Evolutionary conservation across 2,329 filamentous ascomycete species (phyloP).

Genomic region (Ustulina deusta): DNA sequence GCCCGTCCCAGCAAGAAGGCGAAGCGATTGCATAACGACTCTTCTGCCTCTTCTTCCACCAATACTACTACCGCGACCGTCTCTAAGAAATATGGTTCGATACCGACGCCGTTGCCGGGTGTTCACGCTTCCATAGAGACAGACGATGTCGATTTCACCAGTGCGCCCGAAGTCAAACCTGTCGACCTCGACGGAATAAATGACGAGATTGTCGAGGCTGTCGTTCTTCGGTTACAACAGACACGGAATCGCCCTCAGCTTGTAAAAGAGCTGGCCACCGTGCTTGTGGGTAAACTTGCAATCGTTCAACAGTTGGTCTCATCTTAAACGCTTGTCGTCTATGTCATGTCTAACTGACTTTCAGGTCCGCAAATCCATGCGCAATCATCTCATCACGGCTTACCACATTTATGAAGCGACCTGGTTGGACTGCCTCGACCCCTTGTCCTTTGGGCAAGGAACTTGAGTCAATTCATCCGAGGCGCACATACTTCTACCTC

Average conservation of each 20-base stretch:
- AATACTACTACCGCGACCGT: constrained; percentile 44
- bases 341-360: constrained; percentile 42
- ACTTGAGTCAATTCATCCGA: constrained; percentile 89
- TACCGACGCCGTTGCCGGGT: constrained; percentile 78
- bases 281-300: constrained; percentile 80
- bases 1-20: constrained; percentile 71
- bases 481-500: constrained; percentile 96
- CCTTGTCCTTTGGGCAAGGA: constrained; percentile 94
- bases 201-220: constrained; percentile 93
- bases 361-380: constrained; percentile 92
- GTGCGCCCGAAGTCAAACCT: constrained; percentile 56
- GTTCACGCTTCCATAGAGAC: constrained; percentile 57
- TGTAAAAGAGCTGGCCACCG: constrained; percentile 89
- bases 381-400: constrained; percentile 95
- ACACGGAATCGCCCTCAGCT: constrained; percentile 93
- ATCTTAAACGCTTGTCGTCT: constrained; percentile 21
- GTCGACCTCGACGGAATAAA: constrained; percentile 87
- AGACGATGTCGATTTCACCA: constrained; percentile 54
- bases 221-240: constrained; percentile 87
- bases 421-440: constrained; percentile 79
- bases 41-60: constrained; percentile 46
- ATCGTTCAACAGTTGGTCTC: constrained; percentile 88
- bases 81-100: constrained; percentile 72
- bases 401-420: constrained; percentile 87
- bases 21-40: constrained; percentile 78